These are phyloP conservation scores for Mycena belliarum DNA, from an alignment of 768 basidiomycete genomes.

Conservation along the genomic window DNA sequence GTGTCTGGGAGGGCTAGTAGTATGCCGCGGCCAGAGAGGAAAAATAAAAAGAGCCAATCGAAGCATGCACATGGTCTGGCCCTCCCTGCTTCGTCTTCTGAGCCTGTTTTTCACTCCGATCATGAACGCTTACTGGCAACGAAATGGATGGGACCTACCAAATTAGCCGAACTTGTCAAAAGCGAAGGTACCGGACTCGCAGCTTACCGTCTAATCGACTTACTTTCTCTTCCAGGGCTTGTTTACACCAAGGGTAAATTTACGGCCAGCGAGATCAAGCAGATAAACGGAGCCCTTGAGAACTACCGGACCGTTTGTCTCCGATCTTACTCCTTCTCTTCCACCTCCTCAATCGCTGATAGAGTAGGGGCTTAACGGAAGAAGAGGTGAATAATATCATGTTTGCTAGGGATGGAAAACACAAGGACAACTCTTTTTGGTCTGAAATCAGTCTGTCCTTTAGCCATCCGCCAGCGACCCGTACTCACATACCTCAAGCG, in stretches of 20 bases:
- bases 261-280: constrained; percentile 73
- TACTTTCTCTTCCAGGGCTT: constrained; percentile 50
- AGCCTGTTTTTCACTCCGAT: constrained; percentile 46
- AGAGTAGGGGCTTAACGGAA: constrained; percentile 45
- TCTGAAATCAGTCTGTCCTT: constrained; percentile 67
- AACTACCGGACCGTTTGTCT: constrained; percentile 47
- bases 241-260: constrained; percentile 89
- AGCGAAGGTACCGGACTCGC: constrained; percentile 52
- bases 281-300: constrained; percentile 65
- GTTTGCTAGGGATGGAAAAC: constrained; percentile 64
- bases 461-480: neutral
- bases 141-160: constrained; percentile 74
- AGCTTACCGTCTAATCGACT: too few species aligned
- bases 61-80: constrained; percentile 43
- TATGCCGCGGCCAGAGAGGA: constrained; percentile 28
- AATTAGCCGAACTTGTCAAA: constrained; percentile 68
- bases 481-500: constrained; percentile 43
- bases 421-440: constrained; percentile 73
- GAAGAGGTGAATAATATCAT: constrained; percentile 64
- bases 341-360: constrained; percentile 34
- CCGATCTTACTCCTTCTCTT: neutral
- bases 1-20: constrained; percentile 32
- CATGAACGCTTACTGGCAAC: constrained; percentile 73
- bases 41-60: constrained; percentile 30
- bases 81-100: constrained; percentile 37